These are phyloP conservation scores for Ogataea haglerorum DNA, from an alignment of 805 yeast species.

Conservation along the genomic window DNA sequence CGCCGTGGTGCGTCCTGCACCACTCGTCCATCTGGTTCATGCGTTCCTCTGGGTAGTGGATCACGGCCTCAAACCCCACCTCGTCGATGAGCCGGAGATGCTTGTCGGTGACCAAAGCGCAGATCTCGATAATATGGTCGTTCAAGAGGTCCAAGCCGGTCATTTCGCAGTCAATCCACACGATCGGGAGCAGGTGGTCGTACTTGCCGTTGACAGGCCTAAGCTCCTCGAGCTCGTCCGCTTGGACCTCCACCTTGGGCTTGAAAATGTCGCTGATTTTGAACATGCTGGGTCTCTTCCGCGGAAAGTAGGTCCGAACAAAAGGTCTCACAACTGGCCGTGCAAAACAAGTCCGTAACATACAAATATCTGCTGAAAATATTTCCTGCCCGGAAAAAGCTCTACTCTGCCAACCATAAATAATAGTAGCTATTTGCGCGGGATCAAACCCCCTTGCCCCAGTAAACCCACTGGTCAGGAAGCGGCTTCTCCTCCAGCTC, in stretches of 20 bases:
- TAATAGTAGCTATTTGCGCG: neutral
- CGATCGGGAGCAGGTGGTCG: conserved; percentile 41
- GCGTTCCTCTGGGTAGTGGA: conserved; percentile 59
- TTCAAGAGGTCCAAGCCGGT: conserved; percentile 80
- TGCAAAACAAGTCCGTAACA: neutral
- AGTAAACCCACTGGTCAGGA: conserved; percentile 81
- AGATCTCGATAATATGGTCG: conserved; percentile 89
- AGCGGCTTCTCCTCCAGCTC: conserved; percentile 75
- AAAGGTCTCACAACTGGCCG: neutral
- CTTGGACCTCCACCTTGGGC: neutral
- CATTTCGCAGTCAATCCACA: conserved; percentile 99
- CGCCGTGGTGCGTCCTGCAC: conserved; percentile 82
- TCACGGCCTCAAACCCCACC: conserved; percentile 74
- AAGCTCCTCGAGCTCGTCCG: neutral
- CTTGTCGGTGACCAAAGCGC: conserved; percentile 87
- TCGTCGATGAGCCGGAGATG: conserved; percentile 66
- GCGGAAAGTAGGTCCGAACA: neutral
- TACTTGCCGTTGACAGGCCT: conserved; percentile 9
- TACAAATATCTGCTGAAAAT: neutral
- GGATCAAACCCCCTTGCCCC: conserved; percentile 56
- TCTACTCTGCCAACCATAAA: too few relatives aligned
- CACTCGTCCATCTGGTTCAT: conserved; percentile 81
- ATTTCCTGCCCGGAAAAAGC: neutral
- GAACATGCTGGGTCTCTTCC: conserved; percentile 4
- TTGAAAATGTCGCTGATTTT: conserved; percentile 1